Evolutionary conservation across 345 rosid species (phyloP), one percentile per base, ranked within the genome.

Genomic region (Boechera retrofracta): DNA sequence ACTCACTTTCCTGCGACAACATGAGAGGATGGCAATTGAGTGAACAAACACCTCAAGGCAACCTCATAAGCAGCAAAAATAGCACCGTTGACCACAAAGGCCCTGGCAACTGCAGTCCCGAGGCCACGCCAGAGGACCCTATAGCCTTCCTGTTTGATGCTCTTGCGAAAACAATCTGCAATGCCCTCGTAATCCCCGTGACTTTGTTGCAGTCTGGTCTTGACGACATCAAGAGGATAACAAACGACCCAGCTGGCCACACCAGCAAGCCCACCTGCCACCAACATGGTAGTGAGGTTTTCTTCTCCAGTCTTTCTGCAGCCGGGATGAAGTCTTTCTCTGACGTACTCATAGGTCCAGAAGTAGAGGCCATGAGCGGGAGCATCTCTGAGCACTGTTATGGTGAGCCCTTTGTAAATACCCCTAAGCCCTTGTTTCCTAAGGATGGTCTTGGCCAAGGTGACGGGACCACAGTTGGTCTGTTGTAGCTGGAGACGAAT

Each of bases 71-170:
- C 97, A 64, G 91, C 72, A 81, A 94, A 95, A 11, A 95, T 61
- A 32, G 98, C 94, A 3, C 94, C 98, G 65, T 95, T 92, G 71
- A 95, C 99, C 5, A 92, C 87, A 81, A 95, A 95, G 64, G 99
- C 99, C 83, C 98, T 85, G 57, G 96, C 82, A 54, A 95, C 96
- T n/a, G 98, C 99, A 74, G 99, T 92, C 41, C 97, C 98, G 28
- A 94, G 71, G n/a, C 98, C 98, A 65, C 97, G 79, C 92, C 92
- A 94, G 26, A 92, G 92, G 72, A 94, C 90, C 0, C 78, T 0
- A 45, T 86, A 83, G 15, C 99, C 97, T 18, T 95, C 97, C 70
- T 83, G 82, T 62, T 71, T 73, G 31, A 90, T 80, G 55, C 94
- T 92, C 75, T 81, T 88, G 18, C 65, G 53, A 16, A 89, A 82